Percentiles rank a stretch among this genome's conserved stretches.
Conservation (phyloP, 2,329 filamentous ascomycete species). For the Colletotrichum brevisporum region DNA sequence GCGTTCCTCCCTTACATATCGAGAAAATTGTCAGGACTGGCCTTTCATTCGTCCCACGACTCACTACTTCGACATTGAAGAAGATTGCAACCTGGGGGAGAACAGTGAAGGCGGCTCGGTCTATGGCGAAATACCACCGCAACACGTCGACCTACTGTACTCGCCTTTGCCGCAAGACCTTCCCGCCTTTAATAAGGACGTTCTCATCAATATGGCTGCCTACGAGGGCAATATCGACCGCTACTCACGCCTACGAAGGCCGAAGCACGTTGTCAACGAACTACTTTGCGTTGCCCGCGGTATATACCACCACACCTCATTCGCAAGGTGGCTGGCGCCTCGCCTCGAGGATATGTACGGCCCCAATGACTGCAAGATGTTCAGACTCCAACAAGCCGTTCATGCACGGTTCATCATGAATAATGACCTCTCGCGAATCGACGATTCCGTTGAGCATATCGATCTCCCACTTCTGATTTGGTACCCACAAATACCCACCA, state of each 20-base stretch:
- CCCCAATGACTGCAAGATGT: fast-evolving
- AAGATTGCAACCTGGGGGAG: constrained; percentile 46
- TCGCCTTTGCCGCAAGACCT: constrained; percentile 52
- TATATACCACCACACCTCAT: constrained; percentile 54
- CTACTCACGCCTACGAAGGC: constrained; percentile 52
- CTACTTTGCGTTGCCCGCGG: constrained; percentile 48
- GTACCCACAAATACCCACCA: constrained; percentile 14
- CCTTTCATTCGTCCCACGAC: neutral
- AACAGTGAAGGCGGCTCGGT: neutral
- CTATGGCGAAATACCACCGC: constrained; percentile 22
- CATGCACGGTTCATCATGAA: constrained; percentile 50
- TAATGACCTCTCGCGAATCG: constrained; percentile 46
- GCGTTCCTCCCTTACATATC: constrained; percentile 3
- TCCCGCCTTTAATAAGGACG: constrained; percentile 53
- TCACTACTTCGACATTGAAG: constrained; percentile 46
- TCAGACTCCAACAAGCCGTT: constrained; percentile 39
- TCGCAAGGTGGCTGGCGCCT: constrained; percentile 44
- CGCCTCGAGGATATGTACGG: neutral
- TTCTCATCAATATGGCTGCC: constrained; percentile 54
- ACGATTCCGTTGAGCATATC: neutral
- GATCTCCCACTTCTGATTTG: neutral
- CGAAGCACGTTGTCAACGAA: constrained; percentile 46
- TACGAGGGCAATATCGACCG: constrained; percentile 57
- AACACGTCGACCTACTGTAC: constrained; percentile 43
- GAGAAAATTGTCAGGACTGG: neutral